These are phyloP conservation scores for Acacia melanoxylon DNA, from an alignment of 306 rosid genomes.

Conservation along the genomic window DNA sequence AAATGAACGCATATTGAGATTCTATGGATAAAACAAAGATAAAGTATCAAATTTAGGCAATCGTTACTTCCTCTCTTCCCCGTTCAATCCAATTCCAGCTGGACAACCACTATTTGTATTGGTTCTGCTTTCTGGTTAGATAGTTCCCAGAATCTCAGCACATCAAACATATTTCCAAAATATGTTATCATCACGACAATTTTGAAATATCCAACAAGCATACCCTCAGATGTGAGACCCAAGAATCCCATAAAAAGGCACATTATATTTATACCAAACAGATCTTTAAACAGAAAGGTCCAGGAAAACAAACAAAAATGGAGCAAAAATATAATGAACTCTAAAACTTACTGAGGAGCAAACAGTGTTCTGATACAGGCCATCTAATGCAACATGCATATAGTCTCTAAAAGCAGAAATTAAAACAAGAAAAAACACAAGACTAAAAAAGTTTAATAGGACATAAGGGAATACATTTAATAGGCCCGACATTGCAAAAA, in stretches of 20 bases:
- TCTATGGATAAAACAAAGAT: not conserved
- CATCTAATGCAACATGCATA: slow-evolving; percentile 3
- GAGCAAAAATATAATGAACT: not conserved
- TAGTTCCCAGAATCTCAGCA: not conserved
- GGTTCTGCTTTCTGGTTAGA: not conserved
- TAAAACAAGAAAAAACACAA: not conserved
- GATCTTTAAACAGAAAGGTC: slow-evolving; percentile 2
- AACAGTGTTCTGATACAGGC: not conserved
- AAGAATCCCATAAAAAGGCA: not conserved
- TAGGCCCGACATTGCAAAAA: slow-evolving; percentile 48
- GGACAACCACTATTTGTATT: slow-evolving; percentile 7
- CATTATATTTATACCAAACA: not conserved
- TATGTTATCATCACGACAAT: not conserved
- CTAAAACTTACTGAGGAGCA: not conserved
- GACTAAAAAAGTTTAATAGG: slow-evolving; percentile 11
- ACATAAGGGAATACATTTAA: slow-evolving; percentile 43
- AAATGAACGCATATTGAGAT: not conserved
- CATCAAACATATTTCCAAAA: not conserved
- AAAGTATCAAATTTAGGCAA: not conserved
- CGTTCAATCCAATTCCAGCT: slow-evolving; percentile 5
- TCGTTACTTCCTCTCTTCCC: slow-evolving; percentile 13
- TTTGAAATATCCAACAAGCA: not conserved
- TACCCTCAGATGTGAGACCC: not conserved
- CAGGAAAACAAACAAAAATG: not conserved
- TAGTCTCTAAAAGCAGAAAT: not conserved